Base-by-base conservation (phyloP, 108 stramenopile genomes). In the Skeletonema potamos region DNA sequence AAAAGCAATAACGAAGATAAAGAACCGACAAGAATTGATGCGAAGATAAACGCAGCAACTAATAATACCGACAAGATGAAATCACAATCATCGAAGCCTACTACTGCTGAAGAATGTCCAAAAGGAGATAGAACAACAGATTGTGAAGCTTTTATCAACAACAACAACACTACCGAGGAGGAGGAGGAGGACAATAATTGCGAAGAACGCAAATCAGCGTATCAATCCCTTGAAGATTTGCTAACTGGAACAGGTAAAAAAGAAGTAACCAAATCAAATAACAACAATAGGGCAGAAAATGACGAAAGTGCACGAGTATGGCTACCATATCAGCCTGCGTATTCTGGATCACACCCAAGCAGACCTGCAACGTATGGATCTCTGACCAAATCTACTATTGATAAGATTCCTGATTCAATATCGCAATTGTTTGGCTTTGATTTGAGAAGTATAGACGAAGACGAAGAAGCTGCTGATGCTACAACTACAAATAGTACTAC, bases 261-360 rank as follows among this genome's bases (percentile, higher is more conserved):
- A 37, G 28, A 39, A 27, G 34, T 27, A 9, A 34, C 55, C 10
- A n/a, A 39, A 18, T 13, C 15, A 28, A 27, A 9, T 7, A 33
- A 62, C 10, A 22, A 11, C 22, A 17, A 18, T 54, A 64, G 22
- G 11, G 5, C 10, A 22, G 37, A 18, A 1, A 26, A 13, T 44
- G 27, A 24, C 7, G 33, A 59, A 26, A 68, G 17, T 2, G n/a
- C 67, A 12, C 60, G 51, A 26, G 66, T 64, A 48, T 79, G 78
- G 78, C 72, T 79, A 12, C 78, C 78, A 28, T 68, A 43, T 32
- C 92, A 92, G 33, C 70, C 82, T 10, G 75, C 89, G 8, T 87
- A 87, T 73, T 87, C 92, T 10, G 89, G 86, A 1, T 84, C 89
- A 7, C 77, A 87, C 41, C 74, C 85, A 51, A 86, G 87, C 10